Base-by-base conservation (phyloP, 768 basidiomycete species). In the Xanthoconium stramineum region DNA sequence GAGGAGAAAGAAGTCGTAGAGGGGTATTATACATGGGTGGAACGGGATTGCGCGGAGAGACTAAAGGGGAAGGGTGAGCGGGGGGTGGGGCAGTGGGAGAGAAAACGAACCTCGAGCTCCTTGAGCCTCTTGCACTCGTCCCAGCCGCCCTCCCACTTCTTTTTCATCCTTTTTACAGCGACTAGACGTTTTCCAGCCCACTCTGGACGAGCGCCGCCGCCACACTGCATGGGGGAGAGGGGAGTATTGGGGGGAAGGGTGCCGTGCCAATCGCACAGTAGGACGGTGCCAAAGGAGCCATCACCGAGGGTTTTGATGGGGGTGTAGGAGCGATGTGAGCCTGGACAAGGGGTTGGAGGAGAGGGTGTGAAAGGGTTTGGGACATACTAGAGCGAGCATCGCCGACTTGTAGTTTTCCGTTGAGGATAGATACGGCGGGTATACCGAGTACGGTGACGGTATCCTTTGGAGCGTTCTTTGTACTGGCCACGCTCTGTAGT, bases 181-280 rank as follows among this genome's bases (percentile, higher is more conserved):
- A 98, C 97, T 60, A 99, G 82, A 56, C 91, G 83, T 76, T 94
- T 98, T 54, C 92, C 94, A 47, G 83, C 81, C 87, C 95, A 99
- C 72, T 98, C 96, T 58, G 94, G 90, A 61, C 94, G 78, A 46
- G 91, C 91, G 53, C 93, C 91, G 49, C 88, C 89, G 47, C 92
- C 91, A 74, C 92, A 92, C 71, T 97, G 94, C 95, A 97, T 97
- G 37, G 94, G 90, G 20, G 94, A 94, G 60, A 93, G 75, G 42
- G 88, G 87, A 50, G 91, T 91, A 79, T 91, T 89, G 72, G 92
- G 86, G 70, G 94, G 92, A 69, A 98, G 79, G 59, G 90, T 85
- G 68, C 91, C 92, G 80, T 97, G 94, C 96, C 96, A 99, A 80
- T 99, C 97, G 74, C 95, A 97, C 64, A 99, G 82, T 86, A 91